Percentiles rank a stretch among this genome's conserved stretches.
Conservation (phyloP, 345 rosid species). For the Euphorbia peplus region DNA sequence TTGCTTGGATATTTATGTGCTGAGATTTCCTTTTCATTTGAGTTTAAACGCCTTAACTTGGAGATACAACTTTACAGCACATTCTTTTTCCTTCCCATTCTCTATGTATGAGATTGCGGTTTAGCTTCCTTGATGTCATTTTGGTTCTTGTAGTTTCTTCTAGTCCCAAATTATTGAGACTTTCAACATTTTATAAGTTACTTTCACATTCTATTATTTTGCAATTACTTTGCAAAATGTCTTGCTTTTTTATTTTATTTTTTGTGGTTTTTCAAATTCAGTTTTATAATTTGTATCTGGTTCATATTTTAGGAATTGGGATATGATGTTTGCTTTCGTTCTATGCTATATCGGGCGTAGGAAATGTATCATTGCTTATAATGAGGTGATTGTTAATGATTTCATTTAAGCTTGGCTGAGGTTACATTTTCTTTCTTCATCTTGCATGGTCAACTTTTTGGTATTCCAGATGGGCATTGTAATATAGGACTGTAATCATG, state of each 20-base stretch:
- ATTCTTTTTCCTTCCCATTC: neutral
- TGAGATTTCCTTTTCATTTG: neutral
- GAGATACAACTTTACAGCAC: neutral
- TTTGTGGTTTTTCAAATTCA: neutral
- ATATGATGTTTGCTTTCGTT: neutral
- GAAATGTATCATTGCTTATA: neutral
- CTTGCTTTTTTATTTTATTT: neutral
- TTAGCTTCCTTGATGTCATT: neutral
- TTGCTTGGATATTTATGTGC: neutral
- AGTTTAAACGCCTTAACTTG: neutral
- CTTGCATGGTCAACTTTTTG: neutral
- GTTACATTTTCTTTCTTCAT: neutral
- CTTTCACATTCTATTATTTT: neutral
- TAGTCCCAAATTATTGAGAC: neutral
- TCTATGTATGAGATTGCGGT: neutral
- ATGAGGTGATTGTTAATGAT: neutral
- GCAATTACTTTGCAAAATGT: neutral
- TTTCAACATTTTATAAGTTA: neutral
- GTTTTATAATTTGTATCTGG: neutral
- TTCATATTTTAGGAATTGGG: neutral
- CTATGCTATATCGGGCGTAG: neutral
- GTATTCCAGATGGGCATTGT: neutral
- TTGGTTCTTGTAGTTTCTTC: neutral
- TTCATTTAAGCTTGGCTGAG: neutral
- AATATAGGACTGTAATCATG: neutral